Base-by-base conservation (phyloP, 2,329 filamentous ascomycete genomes). In the Ascochyta lentis region DNA sequence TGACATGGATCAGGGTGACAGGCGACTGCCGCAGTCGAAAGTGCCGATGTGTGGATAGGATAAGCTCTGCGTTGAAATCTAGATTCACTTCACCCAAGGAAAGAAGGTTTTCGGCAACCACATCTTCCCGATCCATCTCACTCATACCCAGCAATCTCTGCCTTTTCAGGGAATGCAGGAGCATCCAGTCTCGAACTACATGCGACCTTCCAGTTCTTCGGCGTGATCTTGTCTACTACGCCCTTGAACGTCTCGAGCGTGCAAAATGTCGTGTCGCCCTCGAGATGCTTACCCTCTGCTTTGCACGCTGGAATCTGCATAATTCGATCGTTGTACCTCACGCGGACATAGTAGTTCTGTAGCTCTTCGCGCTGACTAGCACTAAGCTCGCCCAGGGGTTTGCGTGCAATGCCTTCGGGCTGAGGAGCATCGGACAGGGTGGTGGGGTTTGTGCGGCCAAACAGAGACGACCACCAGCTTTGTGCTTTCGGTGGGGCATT, bases 211-310 rank as follows among this genome's bases (percentile, higher is more conserved):
- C 93, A 98, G 73, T 92, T 84, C 55, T 80, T 79, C 0, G 95
- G 95, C 1, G 91, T 95, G 71, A 90, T 96, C 68, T 91, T 92
- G 77, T 98, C 94, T 2, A 95, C 92, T 51, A 97, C 91, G 47
- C 86, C 81, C 77, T 98, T 98, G 82, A 99, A 99, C 0, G 94
- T 92, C 53, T 89, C 86, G 15, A 99, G 77, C 0, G 94, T 98
- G 77, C 95, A 99, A 69, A 98, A 94, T 24, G 86, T 90, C 65
- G 92, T 88, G 65, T 98, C 90, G 0, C 92, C 92, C 1, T 91
- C 85, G 3, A 96, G 81, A 76, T 99, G 95, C 58, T 93, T 96
- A 6, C 92, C 91, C 0, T 81, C 76, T 9, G 83, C 77, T 63
- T 84, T 86, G 75, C 95, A 99, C 3, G 91, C 93, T 0, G 94